Conservation (phyloP, 116 monocot species). For the Trichopus zeylanicus region DNA sequence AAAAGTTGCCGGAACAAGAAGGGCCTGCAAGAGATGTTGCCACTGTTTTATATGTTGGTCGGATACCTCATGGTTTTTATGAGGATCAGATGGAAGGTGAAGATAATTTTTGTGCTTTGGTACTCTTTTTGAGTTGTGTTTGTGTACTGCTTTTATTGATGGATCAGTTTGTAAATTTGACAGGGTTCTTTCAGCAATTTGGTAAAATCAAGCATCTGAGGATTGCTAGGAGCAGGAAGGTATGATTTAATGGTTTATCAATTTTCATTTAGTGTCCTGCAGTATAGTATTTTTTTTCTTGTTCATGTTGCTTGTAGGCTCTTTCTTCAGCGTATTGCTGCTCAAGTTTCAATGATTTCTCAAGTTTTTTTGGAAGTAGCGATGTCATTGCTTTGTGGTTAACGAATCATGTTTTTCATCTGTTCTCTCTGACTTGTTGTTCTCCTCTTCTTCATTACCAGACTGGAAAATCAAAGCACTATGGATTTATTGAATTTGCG, state of each 20-base stretch:
- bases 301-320: too few relatives aligned
- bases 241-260: too few relatives aligned
- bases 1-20: slow-evolving; percentile 17
- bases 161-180: background rate
- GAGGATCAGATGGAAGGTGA: slow-evolving; percentile 94
- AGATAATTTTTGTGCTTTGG: background rate
- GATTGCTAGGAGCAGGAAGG: slow-evolving; percentile 78
- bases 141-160: too few relatives aligned
- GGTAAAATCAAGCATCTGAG: slow-evolving; percentile 69
- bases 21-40: slow-evolving; percentile 24
- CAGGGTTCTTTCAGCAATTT: slow-evolving; percentile 87
- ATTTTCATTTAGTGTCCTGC: too few relatives aligned
- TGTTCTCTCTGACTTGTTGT: background rate
- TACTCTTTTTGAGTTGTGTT: too few relatives aligned
- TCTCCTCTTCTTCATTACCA: slow-evolving; percentile 15
- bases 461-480: slow-evolving; percentile 95
- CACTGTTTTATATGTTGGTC: slow-evolving; percentile 74
- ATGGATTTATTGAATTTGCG: slow-evolving; percentile 64
- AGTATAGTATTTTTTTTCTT: too few relatives aligned
- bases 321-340: too few relatives aligned
- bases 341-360: too few relatives aligned
- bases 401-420: too few relatives aligned
- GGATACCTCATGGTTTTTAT: slow-evolving; percentile 90
- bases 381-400: too few relatives aligned
- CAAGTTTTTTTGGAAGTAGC: too few relatives aligned